A percentile compares a stretch with the other conserved stretches of the same genome.
These are phyloP conservation scores for Pythium graminicola DNA, from an alignment of 352 stramenopile species.

Conservation along the genomic window DNA sequence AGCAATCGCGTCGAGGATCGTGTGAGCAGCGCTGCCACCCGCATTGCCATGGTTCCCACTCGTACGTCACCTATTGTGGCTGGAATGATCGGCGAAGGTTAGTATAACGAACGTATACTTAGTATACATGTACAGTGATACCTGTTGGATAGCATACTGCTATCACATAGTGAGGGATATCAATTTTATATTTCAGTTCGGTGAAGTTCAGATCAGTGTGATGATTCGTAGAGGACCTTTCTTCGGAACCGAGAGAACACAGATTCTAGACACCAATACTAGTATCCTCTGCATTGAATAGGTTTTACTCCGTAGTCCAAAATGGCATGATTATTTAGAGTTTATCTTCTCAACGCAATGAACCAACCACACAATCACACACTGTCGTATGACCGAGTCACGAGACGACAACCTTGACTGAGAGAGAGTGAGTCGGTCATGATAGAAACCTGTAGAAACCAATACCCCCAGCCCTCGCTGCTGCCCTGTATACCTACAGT, in stretches of 20 bases:
- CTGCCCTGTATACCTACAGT: neutral
- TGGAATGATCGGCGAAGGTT: slow-evolving; percentile 14
- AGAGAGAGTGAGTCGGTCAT: neutral
- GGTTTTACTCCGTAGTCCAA: neutral
- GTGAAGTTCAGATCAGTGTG: neutral
- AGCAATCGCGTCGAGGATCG: neutral
- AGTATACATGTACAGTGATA: neutral
- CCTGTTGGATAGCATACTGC: neutral
- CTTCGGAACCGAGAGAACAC: too few species aligned
- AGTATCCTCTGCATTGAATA: neutral
- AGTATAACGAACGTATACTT: slow-evolving; percentile 10
- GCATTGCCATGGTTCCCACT: neutral
- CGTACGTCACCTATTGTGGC: slow-evolving; percentile 9
- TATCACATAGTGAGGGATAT: neutral
- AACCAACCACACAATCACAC: neutral
- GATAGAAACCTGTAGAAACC: neutral
- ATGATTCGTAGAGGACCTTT: too few species aligned
- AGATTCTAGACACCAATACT: neutral
- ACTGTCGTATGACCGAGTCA: neutral
- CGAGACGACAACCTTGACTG: neutral
- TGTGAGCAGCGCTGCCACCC: neutral
- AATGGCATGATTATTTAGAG: neutral
- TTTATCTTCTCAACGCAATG: neutral
- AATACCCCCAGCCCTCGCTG: neutral
- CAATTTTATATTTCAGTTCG: neutral